phyloP scores from a whole-genome alignment of 176 grass and related monocot genomes.

The Puya raimondii region DNA sequence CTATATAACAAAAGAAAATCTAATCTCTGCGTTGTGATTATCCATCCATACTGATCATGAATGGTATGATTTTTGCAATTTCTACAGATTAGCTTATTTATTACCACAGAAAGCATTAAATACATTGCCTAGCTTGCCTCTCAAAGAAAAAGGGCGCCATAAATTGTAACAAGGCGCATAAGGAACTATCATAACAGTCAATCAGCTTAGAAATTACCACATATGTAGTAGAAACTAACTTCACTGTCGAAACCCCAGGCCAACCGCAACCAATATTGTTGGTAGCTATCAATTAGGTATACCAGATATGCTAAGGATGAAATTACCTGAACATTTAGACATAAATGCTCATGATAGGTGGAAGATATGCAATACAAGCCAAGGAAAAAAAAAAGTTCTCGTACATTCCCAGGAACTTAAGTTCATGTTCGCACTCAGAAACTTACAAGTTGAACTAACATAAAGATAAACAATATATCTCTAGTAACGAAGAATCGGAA shows the following conservation, averaged over 20 bases:
- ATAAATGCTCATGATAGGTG: conserved; percentile 3
- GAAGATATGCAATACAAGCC: conserved; percentile 22
- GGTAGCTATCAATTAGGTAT: conserved; percentile 83
- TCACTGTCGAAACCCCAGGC: conserved; percentile 89
- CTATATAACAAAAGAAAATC: neutral
- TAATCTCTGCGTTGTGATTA: neutral
- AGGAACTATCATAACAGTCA: conserved; percentile 1
- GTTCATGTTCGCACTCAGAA: neutral
- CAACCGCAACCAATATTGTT: conserved; percentile 77
- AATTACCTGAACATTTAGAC: conserved; percentile 54
- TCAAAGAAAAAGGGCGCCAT: neutral
- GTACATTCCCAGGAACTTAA: too few species aligned
- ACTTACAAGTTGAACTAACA: conserved; percentile 86
- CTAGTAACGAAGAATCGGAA: conserved; percentile 99
- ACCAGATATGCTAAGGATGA: conserved; percentile 79
- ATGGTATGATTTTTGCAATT: neutral
- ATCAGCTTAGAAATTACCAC: conserved; percentile 53
- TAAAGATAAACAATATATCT: conserved; percentile 95
- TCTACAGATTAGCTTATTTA: neutral
- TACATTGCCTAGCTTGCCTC: too few species aligned
- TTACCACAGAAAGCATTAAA: too few species aligned
- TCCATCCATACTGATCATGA: neutral
- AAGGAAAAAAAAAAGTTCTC: conserved; percentile 6
- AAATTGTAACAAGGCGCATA: conserved; percentile 3
- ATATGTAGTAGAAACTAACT: conserved; percentile 99